Evolutionary conservation across 345 rosid genomes (phyloP).

Genomic region (Cardamine chenopodiifolia): DNA sequence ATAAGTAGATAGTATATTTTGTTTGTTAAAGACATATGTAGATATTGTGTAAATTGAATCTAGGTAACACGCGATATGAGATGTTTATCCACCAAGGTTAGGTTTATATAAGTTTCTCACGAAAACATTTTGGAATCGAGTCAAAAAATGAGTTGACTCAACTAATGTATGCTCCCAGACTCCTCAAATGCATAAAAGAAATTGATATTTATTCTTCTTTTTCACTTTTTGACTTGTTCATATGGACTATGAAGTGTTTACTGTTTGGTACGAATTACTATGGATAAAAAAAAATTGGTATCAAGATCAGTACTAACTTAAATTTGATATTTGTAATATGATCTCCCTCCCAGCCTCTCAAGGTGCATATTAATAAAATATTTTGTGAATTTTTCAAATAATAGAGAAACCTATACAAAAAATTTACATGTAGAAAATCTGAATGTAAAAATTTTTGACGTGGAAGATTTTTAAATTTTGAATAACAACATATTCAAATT

Average conservation of each 20-base stretch:
- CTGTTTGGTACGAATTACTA: not conserved
- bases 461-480: not conserved
- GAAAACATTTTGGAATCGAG: conserved; percentile 24
- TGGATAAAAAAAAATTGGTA: not conserved
- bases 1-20: not conserved
- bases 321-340: not conserved
- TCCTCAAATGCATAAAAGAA: conserved; percentile 28
- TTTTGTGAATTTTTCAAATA: not conserved
- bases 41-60: not conserved
- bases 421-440: too few relatives aligned
- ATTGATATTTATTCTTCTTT: not conserved
- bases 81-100: not conserved
- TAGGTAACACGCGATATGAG: not conserved
- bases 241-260: not conserved
- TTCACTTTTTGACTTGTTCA: conserved; percentile 4
- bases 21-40: too few relatives aligned
- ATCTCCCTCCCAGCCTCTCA: not conserved
- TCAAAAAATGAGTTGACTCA: conserved; percentile 17
- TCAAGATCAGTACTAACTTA: not conserved
- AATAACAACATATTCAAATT: too few relatives aligned
- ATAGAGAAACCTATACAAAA: not conserved
- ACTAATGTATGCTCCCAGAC: conserved; percentile 33
- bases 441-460: too few relatives aligned
- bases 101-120: not conserved
- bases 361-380: too few relatives aligned